phyloP scores from a whole-genome alignment of 2,329 filamentous ascomycete species.

The Cadophora gregata region DNA sequence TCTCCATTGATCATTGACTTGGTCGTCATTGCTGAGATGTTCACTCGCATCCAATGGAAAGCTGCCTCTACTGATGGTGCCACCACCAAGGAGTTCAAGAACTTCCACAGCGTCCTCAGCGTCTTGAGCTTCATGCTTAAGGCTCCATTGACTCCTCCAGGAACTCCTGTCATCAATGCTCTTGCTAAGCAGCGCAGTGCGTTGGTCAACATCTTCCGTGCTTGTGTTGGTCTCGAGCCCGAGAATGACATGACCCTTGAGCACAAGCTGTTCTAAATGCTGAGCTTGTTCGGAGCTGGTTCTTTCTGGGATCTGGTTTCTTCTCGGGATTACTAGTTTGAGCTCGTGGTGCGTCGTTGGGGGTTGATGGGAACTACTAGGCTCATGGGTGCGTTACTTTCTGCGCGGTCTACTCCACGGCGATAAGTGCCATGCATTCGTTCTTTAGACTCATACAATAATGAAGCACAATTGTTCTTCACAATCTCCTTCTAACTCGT shows the following conservation, averaged over 20 bases:
- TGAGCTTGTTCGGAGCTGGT: conserved; percentile 19
- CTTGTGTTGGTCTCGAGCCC: conserved; percentile 93
- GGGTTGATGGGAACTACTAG: conserved; percentile 11
- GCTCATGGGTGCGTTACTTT: conserved; percentile 17
- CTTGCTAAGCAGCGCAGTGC: conserved; percentile 95
- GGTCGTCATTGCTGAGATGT: conserved; percentile 91
- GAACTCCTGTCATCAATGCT: conserved; percentile 94
- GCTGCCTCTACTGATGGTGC: conserved; percentile 57
- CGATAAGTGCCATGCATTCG: conserved; percentile 44
- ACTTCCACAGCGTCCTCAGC: conserved; percentile 96
- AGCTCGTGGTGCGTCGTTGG: conserved; percentile 5
- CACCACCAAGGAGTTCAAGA: conserved; percentile 74
- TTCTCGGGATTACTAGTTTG: conserved; percentile 6
- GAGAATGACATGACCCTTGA: conserved; percentile 99
- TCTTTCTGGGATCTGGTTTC: background rate
- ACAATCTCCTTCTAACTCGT: conserved; percentile 15
- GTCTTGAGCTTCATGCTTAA: conserved; percentile 99
- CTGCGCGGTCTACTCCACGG: conserved; percentile 36
- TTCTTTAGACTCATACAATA: conserved; percentile 40
- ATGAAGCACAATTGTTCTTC: conserved; percentile 33
- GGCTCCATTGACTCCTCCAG: conserved; percentile 91
- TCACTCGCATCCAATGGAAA: conserved; percentile 98
- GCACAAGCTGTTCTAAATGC: conserved; percentile 86
- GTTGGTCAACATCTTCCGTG: conserved; percentile 97
- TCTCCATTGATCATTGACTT: conserved; percentile 97